Percentiles rank a stretch among this genome's conserved stretches.
Evolutionary conservation across 129 eudicot genomes (phyloP).

Genomic region (Daucus carota): DNA sequence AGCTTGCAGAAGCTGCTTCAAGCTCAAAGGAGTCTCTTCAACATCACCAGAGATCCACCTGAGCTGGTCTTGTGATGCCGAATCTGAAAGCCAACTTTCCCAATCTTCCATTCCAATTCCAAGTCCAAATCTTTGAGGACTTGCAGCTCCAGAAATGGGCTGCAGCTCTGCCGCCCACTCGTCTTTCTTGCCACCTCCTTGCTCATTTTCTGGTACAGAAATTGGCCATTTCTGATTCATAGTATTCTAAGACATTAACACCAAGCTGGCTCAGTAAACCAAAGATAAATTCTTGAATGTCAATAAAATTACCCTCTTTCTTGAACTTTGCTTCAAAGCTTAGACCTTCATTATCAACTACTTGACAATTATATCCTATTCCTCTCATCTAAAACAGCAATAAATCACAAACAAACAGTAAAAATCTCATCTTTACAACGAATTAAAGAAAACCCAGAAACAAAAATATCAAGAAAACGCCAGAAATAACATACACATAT

Average conservation of each 20-base stretch:
- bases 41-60: slow-evolving; percentile 59
- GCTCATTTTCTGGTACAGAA: slow-evolving; percentile 14
- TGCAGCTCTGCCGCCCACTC: slow-evolving; percentile 43
- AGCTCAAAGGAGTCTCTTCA: too few species aligned
- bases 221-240: slow-evolving; percentile 31
- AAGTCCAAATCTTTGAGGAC: slow-evolving; percentile 31
- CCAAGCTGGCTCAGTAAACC: slow-evolving; percentile 31
- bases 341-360: background rate
- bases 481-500: background rate
- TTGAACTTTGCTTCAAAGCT: slow-evolving; percentile 24
- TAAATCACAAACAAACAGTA: background rate
- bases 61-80: slow-evolving; percentile 45
- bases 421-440: background rate
- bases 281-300: slow-evolving; percentile 46
- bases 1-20: slow-evolving; percentile 30
- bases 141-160: slow-evolving; percentile 28
- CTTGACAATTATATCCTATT: slow-evolving; percentile 15
- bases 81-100: slow-evolving; percentile 54
- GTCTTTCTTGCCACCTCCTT: too few species aligned
- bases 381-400: slow-evolving; percentile 20
- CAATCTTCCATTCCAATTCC: slow-evolving; percentile 50
- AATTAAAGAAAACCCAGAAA: background rate
- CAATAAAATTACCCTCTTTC: slow-evolving; percentile 37
- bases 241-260: slow-evolving; percentile 14
- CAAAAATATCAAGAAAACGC: background rate